Base-by-base conservation (phyloP, 345 rosid genomes). In the Eucalyptus lansdowneana region DNA sequence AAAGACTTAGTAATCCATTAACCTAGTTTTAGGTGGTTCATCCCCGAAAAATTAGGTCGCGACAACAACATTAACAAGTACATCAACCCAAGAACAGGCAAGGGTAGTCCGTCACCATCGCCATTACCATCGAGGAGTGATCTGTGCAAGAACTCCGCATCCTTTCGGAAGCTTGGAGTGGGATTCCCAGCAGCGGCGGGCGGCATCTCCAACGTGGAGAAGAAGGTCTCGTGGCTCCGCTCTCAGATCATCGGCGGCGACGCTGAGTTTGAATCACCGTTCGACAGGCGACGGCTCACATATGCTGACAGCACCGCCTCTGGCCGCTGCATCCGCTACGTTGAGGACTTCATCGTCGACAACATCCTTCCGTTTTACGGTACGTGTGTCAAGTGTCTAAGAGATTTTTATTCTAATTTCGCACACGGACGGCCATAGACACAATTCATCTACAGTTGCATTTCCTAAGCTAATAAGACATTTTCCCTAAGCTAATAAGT, bases 251-350 rank as follows among this genome's bases (percentile, higher is more conserved):
- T 93, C 15, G 96, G 96, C 3, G 85, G 88, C 0, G 91, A 90
- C 15, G 89, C 88, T 2, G 92, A 92, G 67, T 94, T 93, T 15
- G 92, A 91, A 44, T 91, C 97, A n/a, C 96, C 96, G 1, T 94
- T 95, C 45, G 96, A 96, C 7, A 93, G 45, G 83, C 88, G 96
- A 50, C 90, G 86, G 67, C 90, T 95, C 22, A 91, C 92, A 3
- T 95, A 94, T 21, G 96, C 95, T 4, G 97, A 95, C 81, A 95
- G 94, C 47, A 94, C 96, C 11, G 95, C 97, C 88, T 93, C 97
- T 4, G 96, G 94, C 40, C 90, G 93, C 9, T 92, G 92, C 40
- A 91, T 95, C 88, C 94, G 24, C 17, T 94, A 93, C 37, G 88
- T 94, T 21, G 97, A 95, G 89, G 90, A 91, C 50, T 94, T 91